These are phyloP conservation scores for Xanthoconium separans DNA, from an alignment of 1,284 basidiomycete genomes.

Conservation along the genomic window DNA sequence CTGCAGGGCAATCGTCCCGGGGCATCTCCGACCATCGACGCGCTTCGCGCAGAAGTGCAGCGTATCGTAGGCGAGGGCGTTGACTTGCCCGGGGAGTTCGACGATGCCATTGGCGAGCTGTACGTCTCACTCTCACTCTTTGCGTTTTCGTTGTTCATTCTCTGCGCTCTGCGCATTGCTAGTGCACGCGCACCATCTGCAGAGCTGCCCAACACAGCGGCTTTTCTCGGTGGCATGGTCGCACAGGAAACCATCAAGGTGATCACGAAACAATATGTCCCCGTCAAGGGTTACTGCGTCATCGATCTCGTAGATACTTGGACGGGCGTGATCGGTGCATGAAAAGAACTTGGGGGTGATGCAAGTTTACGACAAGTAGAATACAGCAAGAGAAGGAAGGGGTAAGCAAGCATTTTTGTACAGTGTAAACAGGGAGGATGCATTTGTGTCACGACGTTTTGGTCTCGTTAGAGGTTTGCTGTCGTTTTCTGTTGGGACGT, in stretches of 20 bases:
- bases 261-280: slow-evolving; percentile 94
- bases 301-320: slow-evolving; percentile 84
- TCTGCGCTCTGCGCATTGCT: neutral
- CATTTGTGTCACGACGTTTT: too few relatives aligned
- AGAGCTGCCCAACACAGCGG: slow-evolving; percentile 90
- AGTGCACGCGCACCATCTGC: slow-evolving; percentile 81
- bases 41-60: slow-evolving; percentile 36
- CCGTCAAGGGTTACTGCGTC: slow-evolving; percentile 83
- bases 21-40: slow-evolving; percentile 31
- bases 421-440: too few relatives aligned
- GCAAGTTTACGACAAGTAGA: neutral
- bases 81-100: slow-evolving; percentile 60
- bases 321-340: slow-evolving; percentile 56
- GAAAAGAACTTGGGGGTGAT: neutral
- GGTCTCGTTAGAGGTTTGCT: neutral
- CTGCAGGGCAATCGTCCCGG: slow-evolving; percentile 36
- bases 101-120: slow-evolving; percentile 77
- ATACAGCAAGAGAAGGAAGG: too few relatives aligned
- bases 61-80: slow-evolving; percentile 35
- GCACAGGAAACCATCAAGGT: slow-evolving; percentile 99
- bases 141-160: neutral
- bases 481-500: neutral
- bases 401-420: too few relatives aligned
- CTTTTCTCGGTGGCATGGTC: slow-evolving; percentile 90
- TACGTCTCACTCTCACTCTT: too few relatives aligned